phyloP scores from a whole-genome alignment of 331 rosid species.

The Cydonia oblonga region DNA sequence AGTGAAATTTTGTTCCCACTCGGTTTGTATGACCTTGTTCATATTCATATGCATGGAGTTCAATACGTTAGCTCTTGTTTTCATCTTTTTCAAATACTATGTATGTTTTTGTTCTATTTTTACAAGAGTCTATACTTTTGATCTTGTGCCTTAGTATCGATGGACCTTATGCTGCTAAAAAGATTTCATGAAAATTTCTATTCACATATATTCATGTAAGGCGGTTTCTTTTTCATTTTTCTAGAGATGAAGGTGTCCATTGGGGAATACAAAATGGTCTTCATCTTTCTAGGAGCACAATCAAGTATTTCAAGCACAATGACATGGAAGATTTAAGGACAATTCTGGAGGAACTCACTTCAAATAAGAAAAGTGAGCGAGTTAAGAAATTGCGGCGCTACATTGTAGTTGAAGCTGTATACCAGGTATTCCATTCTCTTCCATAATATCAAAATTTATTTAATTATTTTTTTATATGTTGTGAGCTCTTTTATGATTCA shows the following conservation, averaged over 20 bases:
- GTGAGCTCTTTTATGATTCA: not conserved
- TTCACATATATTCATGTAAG: not conserved
- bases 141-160: not conserved
- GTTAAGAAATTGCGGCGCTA: slow-evolving; percentile 82
- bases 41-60: not conserved
- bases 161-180: slow-evolving; percentile 1
- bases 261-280: slow-evolving; percentile 99
- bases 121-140: too few species aligned
- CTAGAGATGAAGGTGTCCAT: slow-evolving; percentile 94
- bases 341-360: slow-evolving; percentile 62
- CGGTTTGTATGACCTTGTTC: not conserved
- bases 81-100: not conserved
- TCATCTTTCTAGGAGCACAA: slow-evolving; percentile 84
- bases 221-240: slow-evolving; percentile 9
- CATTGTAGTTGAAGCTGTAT: slow-evolving; percentile 91
- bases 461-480: slow-evolving; percentile 4
- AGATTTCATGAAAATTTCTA: not conserved
- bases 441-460: not conserved
- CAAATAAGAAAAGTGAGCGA: slow-evolving; percentile 30
- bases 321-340: slow-evolving; percentile 72
- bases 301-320: slow-evolving; percentile 86
- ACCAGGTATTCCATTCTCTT: slow-evolving; percentile 53
- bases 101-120: not conserved
- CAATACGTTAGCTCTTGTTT: not conserved
- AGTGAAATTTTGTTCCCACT: slow-evolving; percentile 3